Base-by-base conservation (phyloP, 2,329 filamentous ascomycete species). In the Tolypocladium inflatum region DNA sequence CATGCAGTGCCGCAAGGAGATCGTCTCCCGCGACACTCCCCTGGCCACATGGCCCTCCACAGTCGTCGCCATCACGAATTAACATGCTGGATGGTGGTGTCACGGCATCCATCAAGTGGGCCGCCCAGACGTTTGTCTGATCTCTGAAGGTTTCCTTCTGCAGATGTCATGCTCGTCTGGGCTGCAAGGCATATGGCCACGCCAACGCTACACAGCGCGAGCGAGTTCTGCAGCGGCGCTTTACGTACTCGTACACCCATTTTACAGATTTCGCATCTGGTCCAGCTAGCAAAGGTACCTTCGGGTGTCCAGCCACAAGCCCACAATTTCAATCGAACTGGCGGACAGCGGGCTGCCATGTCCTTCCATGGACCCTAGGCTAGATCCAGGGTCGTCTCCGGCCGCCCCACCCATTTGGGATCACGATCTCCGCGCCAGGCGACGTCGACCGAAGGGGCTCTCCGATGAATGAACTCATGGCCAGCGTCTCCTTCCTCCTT, bases 381-480 rank as follows among this genome's bases (percentile, higher is more conserved):
- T 61, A 61, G 62, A 59, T 50, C 37, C 56, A 60, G 59, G 54
- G 55, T 58, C 60, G 60, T 62, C 57, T 67, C 65, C 65, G 65
- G 63, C 59, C 62, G 62, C 62, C 65, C 66, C 63, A 66, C 67
- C 66, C 51, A 59, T 64, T 65, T 60, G 37, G 61, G 66, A 62
- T 57, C 59, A 60, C 60, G 66, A 68, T 68, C 64, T 62, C 64
- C 60, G 59, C 60, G 48, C 58, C 59, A 41, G n/a, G 55, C 55
- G 50, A 51, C 37, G 38, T 45, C 39, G 55, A 50, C 23, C 38
- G 56, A 59, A 58, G 61, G 26, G 15, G 15, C 45, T 19, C 45
- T 33, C 8, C n/a, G n/a, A n/a, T n/a, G n/a, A n/a, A n/a, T 54
- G 52, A 51, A 51, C 10, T 56, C n/a, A 50, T 30, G 7, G 45